These are phyloP conservation scores for Moesziomyces aphidis DNA, from an alignment of 1,284 basidiomycete genomes.

Conservation along the genomic window DNA sequence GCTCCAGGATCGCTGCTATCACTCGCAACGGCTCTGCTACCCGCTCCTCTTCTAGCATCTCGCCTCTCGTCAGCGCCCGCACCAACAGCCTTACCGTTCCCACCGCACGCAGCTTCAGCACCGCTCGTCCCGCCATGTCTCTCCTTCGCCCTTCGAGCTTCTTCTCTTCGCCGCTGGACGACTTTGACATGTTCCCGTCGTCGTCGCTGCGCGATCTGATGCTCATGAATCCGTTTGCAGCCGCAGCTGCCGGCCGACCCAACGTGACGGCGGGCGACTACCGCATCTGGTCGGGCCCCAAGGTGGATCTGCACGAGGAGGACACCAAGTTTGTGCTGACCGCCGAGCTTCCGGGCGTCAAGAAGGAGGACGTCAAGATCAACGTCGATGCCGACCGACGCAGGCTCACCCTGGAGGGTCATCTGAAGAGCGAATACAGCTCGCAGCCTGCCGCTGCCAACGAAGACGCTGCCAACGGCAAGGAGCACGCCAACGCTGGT, in stretches of 20 bases:
- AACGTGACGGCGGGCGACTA: slow-evolving; percentile 30
- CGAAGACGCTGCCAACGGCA: not conserved
- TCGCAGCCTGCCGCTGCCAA: slow-evolving; percentile 11
- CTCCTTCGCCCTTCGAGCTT: slow-evolving; percentile 39
- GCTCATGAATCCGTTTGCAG: slow-evolving; percentile 26
- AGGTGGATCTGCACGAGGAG: slow-evolving; percentile 51
- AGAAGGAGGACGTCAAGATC: slow-evolving; percentile 56
- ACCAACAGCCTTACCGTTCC: not conserved
- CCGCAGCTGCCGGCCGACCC: slow-evolving; percentile 26
- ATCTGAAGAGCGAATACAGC: slow-evolving; percentile 45
- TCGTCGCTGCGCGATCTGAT: slow-evolving; percentile 31
- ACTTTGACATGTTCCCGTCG: slow-evolving; percentile 42
- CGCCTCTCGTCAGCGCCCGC: slow-evolving; percentile 12
- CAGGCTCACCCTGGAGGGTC: slow-evolving; percentile 49
- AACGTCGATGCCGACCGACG: slow-evolving; percentile 45
- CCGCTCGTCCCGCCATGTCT: slow-evolving; percentile 31
- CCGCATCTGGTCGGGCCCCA: slow-evolving; percentile 40
- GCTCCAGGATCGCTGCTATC: slow-evolving; percentile 29
- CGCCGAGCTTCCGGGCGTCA: slow-evolving; percentile 52
- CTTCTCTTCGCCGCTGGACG: slow-evolving; percentile 40
- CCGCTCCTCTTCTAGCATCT: slow-evolving; percentile 12
- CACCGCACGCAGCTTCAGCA: slow-evolving; percentile 15
- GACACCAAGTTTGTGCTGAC: slow-evolving; percentile 40
- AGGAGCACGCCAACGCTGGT: slow-evolving; percentile 6
- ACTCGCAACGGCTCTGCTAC: slow-evolving; percentile 18